Percentiles rank a stretch among this genome's conserved stretches.
These are phyloP conservation scores for Zymoseptoria brevis DNA, from an alignment of 2,329 filamentous ascomycete genomes.

Conservation along the genomic window DNA sequence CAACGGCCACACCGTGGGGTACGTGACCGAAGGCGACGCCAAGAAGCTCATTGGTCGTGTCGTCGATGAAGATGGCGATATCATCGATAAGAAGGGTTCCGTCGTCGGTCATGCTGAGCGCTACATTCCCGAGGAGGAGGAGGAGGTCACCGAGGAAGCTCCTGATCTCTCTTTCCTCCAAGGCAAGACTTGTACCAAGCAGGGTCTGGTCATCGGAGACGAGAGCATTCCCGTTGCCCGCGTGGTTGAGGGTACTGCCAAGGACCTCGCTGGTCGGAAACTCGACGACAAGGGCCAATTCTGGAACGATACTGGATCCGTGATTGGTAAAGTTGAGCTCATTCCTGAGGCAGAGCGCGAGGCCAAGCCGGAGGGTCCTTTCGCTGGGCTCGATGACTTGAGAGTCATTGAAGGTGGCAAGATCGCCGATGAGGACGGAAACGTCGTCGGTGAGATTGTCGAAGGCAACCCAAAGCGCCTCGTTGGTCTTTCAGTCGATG, in stretches of 20 bases:
- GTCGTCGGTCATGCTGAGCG: conserved; percentile 46
- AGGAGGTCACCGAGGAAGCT: conserved; percentile 41
- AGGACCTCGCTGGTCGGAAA: conserved; percentile 58
- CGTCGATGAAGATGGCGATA: conserved; percentile 47
- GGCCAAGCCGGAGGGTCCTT: conserved; percentile 43
- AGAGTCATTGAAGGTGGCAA: conserved; percentile 42
- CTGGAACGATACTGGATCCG: conserved; percentile 63
- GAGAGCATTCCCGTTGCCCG: conserved; percentile 50
- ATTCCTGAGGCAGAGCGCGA: conserved; percentile 58
- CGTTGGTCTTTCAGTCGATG: conserved; percentile 66
- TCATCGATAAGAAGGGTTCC: conserved; percentile 47
- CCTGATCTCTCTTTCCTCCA: conserved; percentile 40
- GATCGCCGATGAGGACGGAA: conserved; percentile 44
- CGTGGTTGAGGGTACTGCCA: conserved; percentile 58
- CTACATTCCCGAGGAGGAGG: conserved; percentile 57
- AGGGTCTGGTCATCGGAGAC: conserved; percentile 43
- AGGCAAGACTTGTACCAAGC: conserved; percentile 44
- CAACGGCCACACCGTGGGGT: conserved; percentile 43
- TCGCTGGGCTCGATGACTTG: conserved; percentile 43
- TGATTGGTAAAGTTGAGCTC: conserved; percentile 60
- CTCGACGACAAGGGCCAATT: conserved; percentile 65
- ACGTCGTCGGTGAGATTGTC: conserved; percentile 45
- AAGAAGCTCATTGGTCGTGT: conserved; percentile 45
- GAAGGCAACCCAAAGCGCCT: conserved; percentile 56
- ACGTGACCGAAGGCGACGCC: conserved; percentile 42